Conservation (phyloP, 2,329 filamentous ascomycete genomes). For the Dactylellina drechsleri region DNA sequence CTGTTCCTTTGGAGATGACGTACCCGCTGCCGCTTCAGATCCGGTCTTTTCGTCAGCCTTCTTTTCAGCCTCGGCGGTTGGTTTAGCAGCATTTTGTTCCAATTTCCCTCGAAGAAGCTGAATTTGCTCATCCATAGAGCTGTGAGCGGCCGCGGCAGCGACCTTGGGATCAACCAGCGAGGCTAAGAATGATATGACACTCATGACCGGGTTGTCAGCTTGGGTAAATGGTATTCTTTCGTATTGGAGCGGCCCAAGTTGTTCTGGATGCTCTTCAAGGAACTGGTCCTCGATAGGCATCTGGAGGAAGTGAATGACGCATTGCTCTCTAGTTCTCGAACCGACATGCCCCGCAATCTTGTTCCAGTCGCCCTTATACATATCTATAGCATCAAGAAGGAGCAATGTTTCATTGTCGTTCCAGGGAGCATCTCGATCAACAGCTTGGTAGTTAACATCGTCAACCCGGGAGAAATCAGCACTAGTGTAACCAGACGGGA, state of each 20-base stretch:
- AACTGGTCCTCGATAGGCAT: conserved; percentile 98
- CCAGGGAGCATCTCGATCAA: conserved; percentile 91
- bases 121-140: conserved; percentile 86
- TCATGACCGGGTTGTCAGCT: conserved; percentile 95
- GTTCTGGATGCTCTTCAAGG: conserved; percentile 78
- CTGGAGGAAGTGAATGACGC: conserved; percentile 94
- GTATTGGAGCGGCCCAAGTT: conserved; percentile 74
- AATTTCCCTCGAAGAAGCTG: conserved; percentile 81
- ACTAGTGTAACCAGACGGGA: conserved; percentile 80
- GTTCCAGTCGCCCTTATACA: conserved; percentile 95
- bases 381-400: conserved; percentile 88
- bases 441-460: conserved; percentile 80
- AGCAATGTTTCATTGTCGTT: conserved; percentile 88
- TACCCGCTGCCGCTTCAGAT: not conserved
- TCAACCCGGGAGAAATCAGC: conserved; percentile 89
- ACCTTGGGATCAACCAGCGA: conserved; percentile 89
- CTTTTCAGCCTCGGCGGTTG: conserved; percentile 52
- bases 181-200: conserved; percentile 92
- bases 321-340: conserved; percentile 91
- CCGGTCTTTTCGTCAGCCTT: conserved; percentile 49
- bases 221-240: conserved; percentile 77
- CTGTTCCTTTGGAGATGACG: conserved; percentile 28
- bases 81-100: conserved; percentile 65
- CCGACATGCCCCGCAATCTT: conserved; percentile 91
- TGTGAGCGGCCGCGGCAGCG: conserved; percentile 88